Evolutionary conservation across 1,284 basidiomycete species (phyloP), one percentile per base, ranked within the genome.

Genomic region (Cutaneotrichosporon mucoides): DNA sequence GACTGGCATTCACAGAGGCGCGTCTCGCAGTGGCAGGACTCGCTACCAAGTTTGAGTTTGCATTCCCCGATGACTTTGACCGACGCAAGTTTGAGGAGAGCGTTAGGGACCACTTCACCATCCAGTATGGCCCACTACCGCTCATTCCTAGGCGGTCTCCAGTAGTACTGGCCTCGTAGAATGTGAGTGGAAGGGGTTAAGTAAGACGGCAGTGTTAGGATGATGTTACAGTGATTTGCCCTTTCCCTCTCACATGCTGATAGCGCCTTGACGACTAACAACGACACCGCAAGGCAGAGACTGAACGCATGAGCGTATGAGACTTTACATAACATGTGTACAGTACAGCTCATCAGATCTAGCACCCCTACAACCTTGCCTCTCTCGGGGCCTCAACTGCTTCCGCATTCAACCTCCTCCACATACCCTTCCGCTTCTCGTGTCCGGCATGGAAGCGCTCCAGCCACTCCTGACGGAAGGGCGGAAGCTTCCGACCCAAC

Each of bases 51-150:
- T 59, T 59, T 12, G 53, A 49, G 46, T 59, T 59, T 36, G 8
- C 15, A 34, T 59, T 54, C 52, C 52, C 46, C 10, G 35, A 34
- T 2, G 46, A 41, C 3, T 59, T 59, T 16, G 36, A n/a, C 53
- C 40, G 36, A 52, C 9, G 8, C 15, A 35, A 38, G 57, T 59
- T 50, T n/a, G 57, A 59, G 41, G 46, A 5, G 5, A 52, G 57
- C n/a, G 57, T 59, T 15, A 8, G 57, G 1, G 57, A 59, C 52
- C 38, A 54, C 53, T 59, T 59, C 33, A 59, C 57, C 16, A 59
- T 59, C 38, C 57, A 59, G 52, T 50, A 37, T 36, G 12, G 4
- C 16, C 16, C 15, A 7, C 44, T 57, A 16, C 56, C 56, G 37
- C 44, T 57, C 16, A 24, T 57, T 5, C 56, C 56, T 2, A 51